phyloP scores from a whole-genome alignment of 352 stramenopile species.

The Pythium folliculosum region DNA sequence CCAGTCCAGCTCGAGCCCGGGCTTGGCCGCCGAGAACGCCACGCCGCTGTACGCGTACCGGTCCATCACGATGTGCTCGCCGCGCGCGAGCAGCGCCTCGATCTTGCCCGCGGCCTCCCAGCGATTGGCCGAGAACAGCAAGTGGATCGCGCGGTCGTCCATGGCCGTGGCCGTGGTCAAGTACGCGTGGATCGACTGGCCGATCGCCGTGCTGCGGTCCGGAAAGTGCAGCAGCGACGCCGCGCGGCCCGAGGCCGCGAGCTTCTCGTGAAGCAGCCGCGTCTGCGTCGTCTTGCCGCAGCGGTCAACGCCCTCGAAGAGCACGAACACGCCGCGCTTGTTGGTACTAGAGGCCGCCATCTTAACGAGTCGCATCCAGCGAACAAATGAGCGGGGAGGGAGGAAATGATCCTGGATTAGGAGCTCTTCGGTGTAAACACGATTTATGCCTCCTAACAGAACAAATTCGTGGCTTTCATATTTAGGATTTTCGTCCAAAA shows the following conservation, averaged over 20 bases:
- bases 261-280: constrained; percentile 78
- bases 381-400: background rate
- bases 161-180: constrained; percentile 88
- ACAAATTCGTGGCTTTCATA: no score
- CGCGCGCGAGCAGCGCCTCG: constrained; percentile 63
- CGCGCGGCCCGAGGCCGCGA: constrained; percentile 33
- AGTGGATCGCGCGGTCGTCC: constrained; percentile 97
- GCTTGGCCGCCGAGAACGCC: constrained; percentile 97
- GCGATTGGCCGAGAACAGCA: constrained; percentile 99
- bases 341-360: background rate
- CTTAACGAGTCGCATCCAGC: background rate
- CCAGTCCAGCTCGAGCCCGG: constrained; percentile 94
- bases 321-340: constrained; percentile 94
- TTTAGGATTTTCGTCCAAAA: background rate
- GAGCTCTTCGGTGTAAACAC: background rate
- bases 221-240: constrained; percentile 76
- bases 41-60: constrained; percentile 98
- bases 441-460: background rate
- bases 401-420: background rate
- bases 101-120: constrained; percentile 94
- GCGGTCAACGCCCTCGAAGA: constrained; percentile 99
- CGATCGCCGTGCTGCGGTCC: constrained; percentile 91
- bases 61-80: constrained; percentile 96
- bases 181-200: constrained; percentile 97
- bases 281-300: constrained; percentile 99